Evolutionary conservation across 768 basidiomycete species (phyloP).

Genomic region (Hygrophorus russula): DNA sequence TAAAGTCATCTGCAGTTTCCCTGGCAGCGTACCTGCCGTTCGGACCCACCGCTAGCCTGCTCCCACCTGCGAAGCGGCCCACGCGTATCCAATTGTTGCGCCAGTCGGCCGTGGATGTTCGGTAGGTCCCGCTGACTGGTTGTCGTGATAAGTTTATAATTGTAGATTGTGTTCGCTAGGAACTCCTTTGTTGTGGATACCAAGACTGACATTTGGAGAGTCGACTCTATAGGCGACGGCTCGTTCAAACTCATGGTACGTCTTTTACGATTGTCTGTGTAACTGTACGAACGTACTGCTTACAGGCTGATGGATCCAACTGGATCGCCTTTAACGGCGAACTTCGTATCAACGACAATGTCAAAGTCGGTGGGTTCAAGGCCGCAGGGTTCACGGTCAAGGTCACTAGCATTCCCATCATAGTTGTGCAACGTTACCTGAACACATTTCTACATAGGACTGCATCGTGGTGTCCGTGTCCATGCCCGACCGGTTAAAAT

Average conservation of each 20-base stretch:
- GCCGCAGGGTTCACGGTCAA: conserved; percentile 54
- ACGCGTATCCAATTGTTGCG: conserved; percentile 55
- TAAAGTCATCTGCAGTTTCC: conserved; percentile 44
- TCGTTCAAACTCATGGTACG: conserved; percentile 45
- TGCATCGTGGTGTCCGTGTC: conserved; percentile 50
- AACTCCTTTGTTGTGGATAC: conserved; percentile 35
- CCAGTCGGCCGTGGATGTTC: conserved; percentile 59
- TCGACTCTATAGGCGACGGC: conserved; percentile 55
- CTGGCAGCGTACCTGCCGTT: conserved; percentile 51
- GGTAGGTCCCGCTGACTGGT: conserved; percentile 18
- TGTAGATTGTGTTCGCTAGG: conserved; percentile 16
- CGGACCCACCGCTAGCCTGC: conserved; percentile 32
- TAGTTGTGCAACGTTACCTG: background rate
- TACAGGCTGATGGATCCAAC: conserved; percentile 50
- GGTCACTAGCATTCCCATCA: conserved; percentile 20
- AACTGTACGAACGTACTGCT: conserved; percentile 1
- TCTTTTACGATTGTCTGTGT: conserved; percentile 3
- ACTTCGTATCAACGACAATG: conserved; percentile 34
- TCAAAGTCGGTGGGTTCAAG: conserved; percentile 52
- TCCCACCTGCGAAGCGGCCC: conserved; percentile 17
- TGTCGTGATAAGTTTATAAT: background rate
- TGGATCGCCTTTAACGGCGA: conserved; percentile 57
- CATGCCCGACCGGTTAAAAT: conserved; percentile 43
- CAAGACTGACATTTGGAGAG: conserved; percentile 65
- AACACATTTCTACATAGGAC: conserved; percentile 33